Conservation (phyloP, 1,139 yeast genomes). For the Yamadazyma triangularis region DNA sequence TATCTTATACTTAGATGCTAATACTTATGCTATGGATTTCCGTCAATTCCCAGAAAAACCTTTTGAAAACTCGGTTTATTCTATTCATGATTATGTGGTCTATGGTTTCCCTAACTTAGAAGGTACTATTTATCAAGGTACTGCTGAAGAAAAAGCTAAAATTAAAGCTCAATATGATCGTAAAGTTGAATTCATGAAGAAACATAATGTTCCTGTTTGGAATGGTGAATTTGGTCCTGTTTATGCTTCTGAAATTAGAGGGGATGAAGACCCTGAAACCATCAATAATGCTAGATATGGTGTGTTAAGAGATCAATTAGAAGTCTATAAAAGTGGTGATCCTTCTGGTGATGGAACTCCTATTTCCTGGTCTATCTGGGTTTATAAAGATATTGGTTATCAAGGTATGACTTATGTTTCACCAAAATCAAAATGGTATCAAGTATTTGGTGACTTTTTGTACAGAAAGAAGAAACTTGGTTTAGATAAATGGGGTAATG, state of each 20-base stretch:
- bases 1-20: conserved; percentile 41
- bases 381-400: conserved; percentile 47
- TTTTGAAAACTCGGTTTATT: conserved; percentile 37
- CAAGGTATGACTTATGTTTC: conserved; percentile 43
- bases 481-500: conserved; percentile 45
- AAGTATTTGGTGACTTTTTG: conserved; percentile 35
- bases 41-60: conserved; percentile 34
- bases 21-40: conserved; percentile 46
- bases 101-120: conserved; percentile 38
- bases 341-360: conserved; percentile 41
- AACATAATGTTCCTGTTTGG: conserved; percentile 43
- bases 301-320: conserved; percentile 39
- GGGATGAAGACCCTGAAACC: conserved; percentile 29
- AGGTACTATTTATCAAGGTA: conserved; percentile 27
- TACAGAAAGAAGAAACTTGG: conserved; percentile 38
- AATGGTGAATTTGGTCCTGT: conserved; percentile 51
- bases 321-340: conserved; percentile 34
- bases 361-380: conserved; percentile 47
- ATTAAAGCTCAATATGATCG: conserved; percentile 31
- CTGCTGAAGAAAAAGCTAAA: conserved; percentile 24
- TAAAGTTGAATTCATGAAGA: conserved; percentile 36
- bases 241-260: conserved; percentile 37
- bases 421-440: conserved; percentile 37
- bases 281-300: conserved; percentile 34
- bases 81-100: conserved; percentile 42